phyloP scores from a whole-genome alignment of 1,284 basidiomycete species.

The Tausonia pullulans region DNA sequence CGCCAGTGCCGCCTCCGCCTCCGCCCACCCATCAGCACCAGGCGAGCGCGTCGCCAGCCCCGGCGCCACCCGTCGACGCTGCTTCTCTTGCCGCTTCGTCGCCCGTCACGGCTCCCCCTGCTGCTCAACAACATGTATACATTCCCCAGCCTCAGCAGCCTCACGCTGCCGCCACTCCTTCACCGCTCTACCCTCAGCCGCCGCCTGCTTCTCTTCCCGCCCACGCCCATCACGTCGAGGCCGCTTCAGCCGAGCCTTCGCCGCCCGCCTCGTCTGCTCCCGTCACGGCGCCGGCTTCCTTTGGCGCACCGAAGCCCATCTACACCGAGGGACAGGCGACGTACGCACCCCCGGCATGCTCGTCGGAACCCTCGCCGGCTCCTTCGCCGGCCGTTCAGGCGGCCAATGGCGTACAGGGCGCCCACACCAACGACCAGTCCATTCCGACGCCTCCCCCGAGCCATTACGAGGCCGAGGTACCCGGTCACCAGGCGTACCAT shows the following conservation, averaged over 20 bases:
- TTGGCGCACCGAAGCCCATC: no score
- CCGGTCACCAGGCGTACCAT: not conserved
- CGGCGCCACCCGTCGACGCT: not conserved
- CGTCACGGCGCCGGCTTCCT: not conserved
- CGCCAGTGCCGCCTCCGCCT: not conserved
- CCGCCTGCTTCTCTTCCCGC: not conserved
- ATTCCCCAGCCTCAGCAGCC: not conserved
- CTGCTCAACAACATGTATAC: not conserved
- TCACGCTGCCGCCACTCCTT: not conserved
- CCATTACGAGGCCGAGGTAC: not conserved
- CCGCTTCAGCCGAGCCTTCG: not conserved
- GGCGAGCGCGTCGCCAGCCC: not conserved
- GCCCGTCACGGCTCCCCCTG: not conserved
- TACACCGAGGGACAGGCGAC: no score
- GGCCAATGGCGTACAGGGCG: no score
- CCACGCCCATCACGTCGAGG: not conserved
- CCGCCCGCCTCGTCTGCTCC: not conserved
- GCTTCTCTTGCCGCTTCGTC: not conserved
- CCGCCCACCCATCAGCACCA: not conserved
- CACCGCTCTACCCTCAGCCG: not conserved
- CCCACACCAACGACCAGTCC: no score
- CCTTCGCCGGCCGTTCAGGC: no score
- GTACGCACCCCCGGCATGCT: no score
- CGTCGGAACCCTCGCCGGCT: no score
- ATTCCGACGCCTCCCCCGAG: no score